These are phyloP conservation scores for Abrus pulchellus DNA, from an alignment of 306 rosid genomes.

Conservation along the genomic window DNA sequence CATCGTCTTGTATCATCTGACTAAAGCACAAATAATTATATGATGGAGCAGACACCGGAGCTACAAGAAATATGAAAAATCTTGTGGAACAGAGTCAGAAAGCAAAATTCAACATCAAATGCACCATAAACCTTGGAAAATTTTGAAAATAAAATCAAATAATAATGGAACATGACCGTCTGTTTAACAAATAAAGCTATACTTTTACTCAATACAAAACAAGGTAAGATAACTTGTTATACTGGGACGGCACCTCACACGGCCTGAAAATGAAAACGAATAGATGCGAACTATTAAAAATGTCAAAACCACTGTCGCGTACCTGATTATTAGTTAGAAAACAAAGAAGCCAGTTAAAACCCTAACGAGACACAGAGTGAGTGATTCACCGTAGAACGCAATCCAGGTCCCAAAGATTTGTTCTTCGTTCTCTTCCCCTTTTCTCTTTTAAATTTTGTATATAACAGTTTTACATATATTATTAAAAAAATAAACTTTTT, in stretches of 20 bases:
- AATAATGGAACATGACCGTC: neutral
- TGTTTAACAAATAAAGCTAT: neutral
- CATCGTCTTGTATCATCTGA: constrained; percentile 11
- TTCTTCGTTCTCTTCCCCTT: neutral
- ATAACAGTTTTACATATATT: too few relatives aligned
- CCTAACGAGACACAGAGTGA: constrained; percentile 40
- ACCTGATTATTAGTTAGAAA: constrained; percentile 25
- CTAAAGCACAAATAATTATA: neutral
- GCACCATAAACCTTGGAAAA: neutral
- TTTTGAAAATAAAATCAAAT: neutral
- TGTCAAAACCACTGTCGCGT: neutral
- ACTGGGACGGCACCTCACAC: constrained; percentile 15
- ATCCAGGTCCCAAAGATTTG: neutral
- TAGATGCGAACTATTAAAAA: neutral
- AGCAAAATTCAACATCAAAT: constrained; percentile 16
- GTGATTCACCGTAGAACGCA: neutral
- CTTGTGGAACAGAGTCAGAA: neutral
- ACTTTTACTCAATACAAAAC: neutral
- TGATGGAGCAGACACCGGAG: neutral
- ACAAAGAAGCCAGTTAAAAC: constrained; percentile 41
- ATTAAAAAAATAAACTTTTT: too few relatives aligned
- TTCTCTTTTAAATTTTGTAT: too few relatives aligned
- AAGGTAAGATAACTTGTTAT: neutral
- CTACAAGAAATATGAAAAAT: neutral
- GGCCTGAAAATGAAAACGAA: neutral